A percentile compares a stretch with the other conserved stretches of the same genome.
These are phyloP conservation scores for Dorcoceras hygrometricum DNA, from an alignment of 257 asterid genomes.

Conservation along the genomic window DNA sequence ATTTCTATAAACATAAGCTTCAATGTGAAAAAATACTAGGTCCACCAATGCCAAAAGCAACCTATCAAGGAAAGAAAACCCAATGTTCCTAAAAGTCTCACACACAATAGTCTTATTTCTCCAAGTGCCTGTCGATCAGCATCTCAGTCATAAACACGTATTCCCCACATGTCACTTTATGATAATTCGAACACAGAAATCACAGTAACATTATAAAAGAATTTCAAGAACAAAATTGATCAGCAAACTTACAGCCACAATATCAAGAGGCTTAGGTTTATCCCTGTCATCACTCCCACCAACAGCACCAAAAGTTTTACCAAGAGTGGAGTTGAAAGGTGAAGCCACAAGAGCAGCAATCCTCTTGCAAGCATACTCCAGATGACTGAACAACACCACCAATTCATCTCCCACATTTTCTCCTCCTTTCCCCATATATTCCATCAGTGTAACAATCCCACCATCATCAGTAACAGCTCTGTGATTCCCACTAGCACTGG, in stretches of 20 bases:
- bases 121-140: too few relatives aligned
- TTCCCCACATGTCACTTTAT: too few relatives aligned
- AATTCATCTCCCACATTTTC: constrained; percentile 67
- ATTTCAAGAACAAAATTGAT: background rate
- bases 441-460: constrained; percentile 62
- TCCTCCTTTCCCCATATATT: constrained; percentile 61
- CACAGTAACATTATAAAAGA: constrained; percentile 2
- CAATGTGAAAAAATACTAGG: background rate
- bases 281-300: constrained; percentile 55
- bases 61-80: background rate
- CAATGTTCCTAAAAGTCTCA: background rate
- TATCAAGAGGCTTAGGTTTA: constrained; percentile 90
- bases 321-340: constrained; percentile 65
- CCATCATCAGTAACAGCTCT: constrained; percentile 23
- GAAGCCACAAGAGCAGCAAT: constrained; percentile 94
- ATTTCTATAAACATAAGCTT: too few relatives aligned
- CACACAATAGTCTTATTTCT: too few relatives aligned
- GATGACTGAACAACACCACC: constrained; percentile 57
- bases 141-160: too few relatives aligned
- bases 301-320: constrained; percentile 25
- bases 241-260: constrained; percentile 59
- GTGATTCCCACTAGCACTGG: constrained; percentile 29
- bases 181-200: background rate
- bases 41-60: background rate
- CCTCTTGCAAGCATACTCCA: constrained; percentile 79